Percentiles rank a stretch among this genome's conserved stretches.
These are phyloP conservation scores for Colletotrichum truncatum DNA, from an alignment of 2,329 filamentous ascomycete species.

Conservation along the genomic window DNA sequence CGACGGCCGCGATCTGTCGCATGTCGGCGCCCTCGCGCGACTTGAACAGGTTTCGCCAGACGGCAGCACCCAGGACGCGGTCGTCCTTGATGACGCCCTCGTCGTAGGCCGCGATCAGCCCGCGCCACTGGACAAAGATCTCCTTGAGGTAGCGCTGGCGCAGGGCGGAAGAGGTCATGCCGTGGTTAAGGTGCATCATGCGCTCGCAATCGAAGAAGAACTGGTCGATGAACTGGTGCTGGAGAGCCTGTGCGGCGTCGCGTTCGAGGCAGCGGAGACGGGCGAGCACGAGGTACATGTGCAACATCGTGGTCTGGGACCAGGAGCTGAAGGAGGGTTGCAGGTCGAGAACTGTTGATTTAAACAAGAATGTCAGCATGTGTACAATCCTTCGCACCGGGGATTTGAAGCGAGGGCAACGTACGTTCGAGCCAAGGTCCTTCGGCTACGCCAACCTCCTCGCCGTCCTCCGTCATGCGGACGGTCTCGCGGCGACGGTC, in stretches of 20 bases:
- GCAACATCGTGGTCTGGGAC: constrained; percentile 95
- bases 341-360: constrained; percentile 78
- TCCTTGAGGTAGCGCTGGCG: constrained; percentile 81
- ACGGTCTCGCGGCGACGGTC: constrained; percentile 73
- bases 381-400: too few species aligned
- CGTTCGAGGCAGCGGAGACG: constrained; percentile 82
- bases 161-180: constrained; percentile 66
- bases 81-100: constrained; percentile 82
- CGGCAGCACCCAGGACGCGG: constrained; percentile 78
- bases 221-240: constrained; percentile 91
- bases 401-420: constrained; percentile 35
- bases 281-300: constrained; percentile 91
- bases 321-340: constrained; percentile 92
- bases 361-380: constrained; percentile 10
- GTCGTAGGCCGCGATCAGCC: constrained; percentile 84
- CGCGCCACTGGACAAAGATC: constrained; percentile 92
- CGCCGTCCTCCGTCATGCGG: constrained; percentile 77
- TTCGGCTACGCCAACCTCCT: constrained; percentile 80
- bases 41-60: constrained; percentile 96
- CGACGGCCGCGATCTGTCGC: constrained; percentile 60
- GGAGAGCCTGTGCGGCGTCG: constrained; percentile 77
- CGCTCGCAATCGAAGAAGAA: constrained; percentile 92
- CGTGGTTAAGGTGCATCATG: constrained; percentile 83
- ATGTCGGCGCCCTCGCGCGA: constrained; percentile 63
- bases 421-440: constrained; percentile 86